Conservation (phyloP, 768 basidiomycete genomes). For the Boletus bicolor region DNA sequence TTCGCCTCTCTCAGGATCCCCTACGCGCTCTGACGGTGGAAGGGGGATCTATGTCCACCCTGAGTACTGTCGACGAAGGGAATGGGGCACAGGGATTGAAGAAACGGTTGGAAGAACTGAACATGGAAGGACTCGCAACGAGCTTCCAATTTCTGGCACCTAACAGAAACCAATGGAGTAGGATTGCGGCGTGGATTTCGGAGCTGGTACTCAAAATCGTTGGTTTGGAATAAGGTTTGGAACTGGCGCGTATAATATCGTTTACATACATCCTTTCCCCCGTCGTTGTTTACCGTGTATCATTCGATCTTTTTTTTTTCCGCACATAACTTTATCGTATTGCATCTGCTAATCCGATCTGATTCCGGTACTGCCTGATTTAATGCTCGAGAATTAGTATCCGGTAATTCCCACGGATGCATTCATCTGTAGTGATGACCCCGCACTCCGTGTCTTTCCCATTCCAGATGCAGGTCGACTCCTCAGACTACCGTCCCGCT, state of each 20-base stretch:
- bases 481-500: slow-evolving; percentile 34
- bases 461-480: slow-evolving; percentile 24
- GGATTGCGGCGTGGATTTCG: slow-evolving; percentile 75
- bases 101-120: slow-evolving; percentile 59
- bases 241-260: slow-evolving; percentile 19
- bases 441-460: slow-evolving; percentile 1
- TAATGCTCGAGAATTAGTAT: neutral
- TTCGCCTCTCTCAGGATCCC: slow-evolving; percentile 63
- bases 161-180: slow-evolving; percentile 51
- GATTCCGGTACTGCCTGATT: neutral
- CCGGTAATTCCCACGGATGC: slow-evolving; percentile 18
- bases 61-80: slow-evolving; percentile 60
- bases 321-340: slow-evolving; percentile 11
- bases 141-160: slow-evolving; percentile 68
- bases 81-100: slow-evolving; percentile 42
- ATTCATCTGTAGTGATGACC: neutral
- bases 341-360: slow-evolving; percentile 4
- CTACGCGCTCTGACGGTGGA: slow-evolving; percentile 39
- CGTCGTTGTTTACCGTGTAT: neutral
- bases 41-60: slow-evolving; percentile 57
- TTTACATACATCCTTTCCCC: slow-evolving; percentile 4
- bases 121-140: slow-evolving; percentile 73
- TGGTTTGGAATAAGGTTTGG: slow-evolving; percentile 28
- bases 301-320: neutral
- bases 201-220: slow-evolving; percentile 53